Conservation (phyloP, 202 grass and related monocot species). For the Hordeum pubiflorum region DNA sequence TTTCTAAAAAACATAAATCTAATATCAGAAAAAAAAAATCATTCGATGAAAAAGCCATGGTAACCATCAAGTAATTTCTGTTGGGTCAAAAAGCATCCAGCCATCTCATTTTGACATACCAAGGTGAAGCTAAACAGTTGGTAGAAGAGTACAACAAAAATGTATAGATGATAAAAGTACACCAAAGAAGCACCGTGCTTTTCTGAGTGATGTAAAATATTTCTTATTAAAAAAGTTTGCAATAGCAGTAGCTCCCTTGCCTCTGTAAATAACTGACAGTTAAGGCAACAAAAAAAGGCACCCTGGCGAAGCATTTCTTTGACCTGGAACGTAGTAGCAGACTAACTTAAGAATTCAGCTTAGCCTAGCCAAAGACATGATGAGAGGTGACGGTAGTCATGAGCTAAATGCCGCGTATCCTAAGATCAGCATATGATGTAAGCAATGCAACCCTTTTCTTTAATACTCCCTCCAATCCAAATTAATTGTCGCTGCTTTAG, state of each 20-base stretch:
- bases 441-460: background rate
- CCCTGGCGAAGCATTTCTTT: background rate
- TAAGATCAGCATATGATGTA: constrained; percentile 8
- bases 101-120: constrained; percentile 1
- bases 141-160: background rate
- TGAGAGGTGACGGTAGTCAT: background rate
- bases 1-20: background rate
- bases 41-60: background rate
- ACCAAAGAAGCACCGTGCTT: background rate
- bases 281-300: background rate
- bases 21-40: background rate
- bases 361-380: background rate
- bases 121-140: background rate
- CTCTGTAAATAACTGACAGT: background rate
- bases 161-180: background rate
- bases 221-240: background rate
- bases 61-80: background rate
- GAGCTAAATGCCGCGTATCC: background rate
- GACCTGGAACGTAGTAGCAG: background rate
- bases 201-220: background rate
- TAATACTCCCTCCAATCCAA: no score
- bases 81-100: background rate
- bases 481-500: no score
- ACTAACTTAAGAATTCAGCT: background rate
- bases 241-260: background rate